These are phyloP conservation scores for Rhizopogon salebrosus DNA, from an alignment of 768 basidiomycete species.

Conservation along the genomic window DNA sequence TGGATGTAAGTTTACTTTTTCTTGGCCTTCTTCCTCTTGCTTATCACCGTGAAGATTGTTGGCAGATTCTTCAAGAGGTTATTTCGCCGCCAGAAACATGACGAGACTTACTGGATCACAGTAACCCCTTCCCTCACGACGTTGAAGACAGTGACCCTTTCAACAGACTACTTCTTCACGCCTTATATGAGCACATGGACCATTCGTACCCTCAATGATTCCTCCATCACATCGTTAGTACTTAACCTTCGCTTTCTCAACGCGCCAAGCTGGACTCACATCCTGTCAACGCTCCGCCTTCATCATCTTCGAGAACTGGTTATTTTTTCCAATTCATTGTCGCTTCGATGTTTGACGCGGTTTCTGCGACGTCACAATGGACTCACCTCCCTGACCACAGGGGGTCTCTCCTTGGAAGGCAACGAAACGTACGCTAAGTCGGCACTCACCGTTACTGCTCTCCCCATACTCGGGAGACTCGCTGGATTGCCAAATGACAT, in stretches of 20 bases:
- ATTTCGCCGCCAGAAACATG: background rate
- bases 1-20: background rate
- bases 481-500: background rate
- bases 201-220: background rate
- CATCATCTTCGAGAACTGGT: background rate
- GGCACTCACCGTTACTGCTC: background rate
- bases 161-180: background rate
- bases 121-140: background rate
- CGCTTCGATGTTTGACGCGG: background rate
- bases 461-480: background rate
- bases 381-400: background rate
- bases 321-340: background rate
- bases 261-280: background rate
- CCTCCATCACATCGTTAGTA: background rate
- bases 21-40: background rate
- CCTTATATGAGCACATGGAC: constrained; percentile 1
- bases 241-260: constrained; percentile 1
- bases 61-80: background rate
- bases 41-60: background rate
- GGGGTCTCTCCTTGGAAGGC: background rate
- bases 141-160: background rate
- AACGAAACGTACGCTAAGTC: background rate
- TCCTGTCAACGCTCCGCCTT: background rate
- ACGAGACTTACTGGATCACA: background rate
- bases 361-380: background rate